Conservation (phyloP, 1,139 yeast genomes). For the Spathaspora sp. region DNA sequence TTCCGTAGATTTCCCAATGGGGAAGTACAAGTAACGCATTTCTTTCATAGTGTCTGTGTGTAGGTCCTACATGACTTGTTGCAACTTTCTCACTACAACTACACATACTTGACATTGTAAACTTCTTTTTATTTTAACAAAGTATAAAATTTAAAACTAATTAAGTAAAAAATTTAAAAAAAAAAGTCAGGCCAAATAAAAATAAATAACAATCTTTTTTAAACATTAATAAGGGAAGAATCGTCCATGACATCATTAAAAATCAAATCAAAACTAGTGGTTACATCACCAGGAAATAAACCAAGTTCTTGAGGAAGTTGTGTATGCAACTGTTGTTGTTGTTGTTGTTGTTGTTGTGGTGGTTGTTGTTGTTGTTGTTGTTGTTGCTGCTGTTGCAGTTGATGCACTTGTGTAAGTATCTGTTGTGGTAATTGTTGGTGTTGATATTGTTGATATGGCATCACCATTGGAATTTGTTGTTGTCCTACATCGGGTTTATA, state of each 20-base stretch:
- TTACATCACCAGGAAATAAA: slow-evolving; percentile 9
- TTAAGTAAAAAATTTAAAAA: slow-evolving; percentile 2
- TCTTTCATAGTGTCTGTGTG: not conserved
- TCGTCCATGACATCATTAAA: slow-evolving; percentile 33
- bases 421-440: slow-evolving; percentile 2
- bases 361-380: not conserved
- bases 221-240: slow-evolving; percentile 18
- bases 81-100: not conserved
- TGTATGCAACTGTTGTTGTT: not conserved
- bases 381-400: not conserved
- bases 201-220: slow-evolving; percentile 1
- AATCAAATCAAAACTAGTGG: slow-evolving; percentile 22
- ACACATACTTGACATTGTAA: not conserved
- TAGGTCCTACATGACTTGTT: too few species aligned
- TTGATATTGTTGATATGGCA: slow-evolving; percentile 2
- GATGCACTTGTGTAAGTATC: not conserved
- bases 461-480: not conserved
- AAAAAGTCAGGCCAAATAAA: not conserved
- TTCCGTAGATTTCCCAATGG: not conserved
- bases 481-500: not conserved
- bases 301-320: slow-evolving; percentile 7
- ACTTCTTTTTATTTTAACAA: not conserved
- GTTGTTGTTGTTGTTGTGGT: slow-evolving; percentile 2
- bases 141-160: not conserved
- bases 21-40: not conserved